Evolutionary conservation across 352 stramenopile species (phyloP).

Genomic region (Lagenidium sp.): DNA sequence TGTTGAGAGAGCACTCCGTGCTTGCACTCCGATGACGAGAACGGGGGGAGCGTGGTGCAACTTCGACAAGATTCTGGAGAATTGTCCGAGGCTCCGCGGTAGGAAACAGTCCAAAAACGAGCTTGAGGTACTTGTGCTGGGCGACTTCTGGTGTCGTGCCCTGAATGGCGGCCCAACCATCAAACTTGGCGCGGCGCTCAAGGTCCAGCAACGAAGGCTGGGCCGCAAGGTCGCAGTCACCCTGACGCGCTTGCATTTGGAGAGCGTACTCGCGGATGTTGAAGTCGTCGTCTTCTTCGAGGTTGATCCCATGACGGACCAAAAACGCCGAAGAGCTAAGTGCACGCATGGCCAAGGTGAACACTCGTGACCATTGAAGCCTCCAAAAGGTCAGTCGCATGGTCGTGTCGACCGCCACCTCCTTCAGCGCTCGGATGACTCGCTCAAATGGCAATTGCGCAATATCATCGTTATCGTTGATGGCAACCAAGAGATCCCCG

Average conservation of each 20-base stretch:
- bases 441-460: constrained; percentile 61
- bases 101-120: constrained; percentile 65
- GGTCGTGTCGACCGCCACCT: constrained; percentile 24
- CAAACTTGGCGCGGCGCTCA: constrained; percentile 64
- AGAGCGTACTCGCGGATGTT: constrained; percentile 70
- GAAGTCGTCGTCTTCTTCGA: constrained; percentile 50
- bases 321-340: constrained; percentile 40
- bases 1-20: constrained; percentile 9
- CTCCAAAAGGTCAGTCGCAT: constrained; percentile 54
- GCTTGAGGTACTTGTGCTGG: constrained; percentile 72
- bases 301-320: constrained; percentile 29
- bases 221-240: constrained; percentile 48
- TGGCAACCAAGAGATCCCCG: constrained; percentile 60
- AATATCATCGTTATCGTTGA: constrained; percentile 46
- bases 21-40: too few species aligned
- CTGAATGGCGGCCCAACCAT: constrained; percentile 61
- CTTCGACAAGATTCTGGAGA: constrained; percentile 34
- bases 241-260: constrained; percentile 64
- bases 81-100: constrained; percentile 55
- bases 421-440: constrained; percentile 56
- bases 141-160: constrained; percentile 28
- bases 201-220: constrained; percentile 58
- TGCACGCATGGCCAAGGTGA: constrained; percentile 36
- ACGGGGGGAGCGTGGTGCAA: too few species aligned
- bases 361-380: constrained; percentile 44